These are phyloP conservation scores for Termitomyces sp. DNA, from an alignment of 768 basidiomycete species.

Conservation along the genomic window DNA sequence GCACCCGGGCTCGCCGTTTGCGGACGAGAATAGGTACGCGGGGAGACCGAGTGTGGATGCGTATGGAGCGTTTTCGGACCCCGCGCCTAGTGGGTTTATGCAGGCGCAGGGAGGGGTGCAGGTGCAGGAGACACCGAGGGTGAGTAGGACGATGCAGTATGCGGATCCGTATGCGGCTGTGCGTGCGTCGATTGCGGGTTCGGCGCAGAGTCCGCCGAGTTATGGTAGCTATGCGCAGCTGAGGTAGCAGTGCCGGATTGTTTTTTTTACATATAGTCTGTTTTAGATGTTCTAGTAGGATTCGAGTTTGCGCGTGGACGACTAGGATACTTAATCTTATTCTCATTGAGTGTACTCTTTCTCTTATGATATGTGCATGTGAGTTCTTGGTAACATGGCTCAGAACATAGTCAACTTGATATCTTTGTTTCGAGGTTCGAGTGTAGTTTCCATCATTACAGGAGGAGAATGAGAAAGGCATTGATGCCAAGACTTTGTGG, in stretches of 20 bases:
- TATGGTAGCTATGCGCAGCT: conserved; percentile 53
- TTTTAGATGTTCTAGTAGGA: neutral
- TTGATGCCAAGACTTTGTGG: no score
- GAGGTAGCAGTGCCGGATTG: conserved; percentile 21
- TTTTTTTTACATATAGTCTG: neutral
- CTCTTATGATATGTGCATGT: no score
- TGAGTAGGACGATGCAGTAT: conserved; percentile 92
- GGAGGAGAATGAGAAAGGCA: no score
- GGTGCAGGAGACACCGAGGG: conserved; percentile 42
- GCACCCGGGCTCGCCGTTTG: conserved; percentile 35
- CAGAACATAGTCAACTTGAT: no score
- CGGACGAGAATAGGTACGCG: conserved; percentile 37
- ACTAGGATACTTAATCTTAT: neutral
- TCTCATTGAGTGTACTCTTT: neutral
- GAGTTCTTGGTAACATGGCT: no score
- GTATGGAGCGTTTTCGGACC: conserved; percentile 89
- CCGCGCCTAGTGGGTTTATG: conserved; percentile 66
- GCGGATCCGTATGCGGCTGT: conserved; percentile 86
- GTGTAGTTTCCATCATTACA: no score
- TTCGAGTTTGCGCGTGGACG: neutral
- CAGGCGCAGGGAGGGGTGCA: conserved; percentile 27
- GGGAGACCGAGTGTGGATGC: conserved; percentile 75
- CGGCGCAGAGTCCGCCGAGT: conserved; percentile 28
- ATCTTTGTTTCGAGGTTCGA: no score
- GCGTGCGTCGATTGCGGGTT: conserved; percentile 46